phyloP scores from a whole-genome alignment of 1,139 yeast species.

The Suhomyces panamericanus region DNA sequence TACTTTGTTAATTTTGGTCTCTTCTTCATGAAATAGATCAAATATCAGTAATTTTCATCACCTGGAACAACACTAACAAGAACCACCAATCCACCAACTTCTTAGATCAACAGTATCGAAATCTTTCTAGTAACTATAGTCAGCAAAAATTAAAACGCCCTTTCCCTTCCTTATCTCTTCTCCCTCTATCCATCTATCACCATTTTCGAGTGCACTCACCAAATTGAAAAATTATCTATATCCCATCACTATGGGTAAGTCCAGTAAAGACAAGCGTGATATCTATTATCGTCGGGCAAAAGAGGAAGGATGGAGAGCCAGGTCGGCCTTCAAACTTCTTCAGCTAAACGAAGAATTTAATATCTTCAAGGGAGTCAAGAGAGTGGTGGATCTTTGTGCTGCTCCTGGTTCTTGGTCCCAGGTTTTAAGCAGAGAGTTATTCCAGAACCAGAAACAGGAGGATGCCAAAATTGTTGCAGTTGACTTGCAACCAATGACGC shows the following conservation, averaged over 20 bases:
- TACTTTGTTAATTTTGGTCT: too few species aligned
- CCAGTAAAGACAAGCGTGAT: slow-evolving; percentile 94
- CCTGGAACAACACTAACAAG: too few species aligned
- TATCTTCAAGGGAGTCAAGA: slow-evolving; percentile 65
- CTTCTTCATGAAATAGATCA: too few species aligned
- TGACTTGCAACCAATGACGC: slow-evolving; percentile 96
- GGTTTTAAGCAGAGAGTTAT: slow-evolving; percentile 75
- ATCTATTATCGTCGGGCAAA: slow-evolving; percentile 88
- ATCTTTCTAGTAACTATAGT: too few species aligned
- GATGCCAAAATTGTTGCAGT: slow-evolving; percentile 86
- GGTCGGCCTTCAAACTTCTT: slow-evolving; percentile 90
- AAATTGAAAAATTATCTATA: slow-evolving; percentile 7
- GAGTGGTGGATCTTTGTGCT: slow-evolving; percentile 96
- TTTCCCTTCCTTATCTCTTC: not conserved
- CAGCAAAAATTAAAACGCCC: not conserved
- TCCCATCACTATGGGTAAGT: slow-evolving; percentile 70
- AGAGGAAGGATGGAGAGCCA: slow-evolving; percentile 96
- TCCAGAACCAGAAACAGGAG: slow-evolving; percentile 34
- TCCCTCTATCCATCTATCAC: not conserved
- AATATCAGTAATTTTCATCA: too few species aligned
- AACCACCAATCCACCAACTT: too few species aligned
- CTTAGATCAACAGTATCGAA: too few species aligned
- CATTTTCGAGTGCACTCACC: slow-evolving; percentile 5
- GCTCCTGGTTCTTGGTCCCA: slow-evolving; percentile 99
- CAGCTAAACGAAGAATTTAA: slow-evolving; percentile 90